Base-by-base conservation (phyloP, 495 filamentous ascomycete species). In the Trichoderma virens region DNA sequence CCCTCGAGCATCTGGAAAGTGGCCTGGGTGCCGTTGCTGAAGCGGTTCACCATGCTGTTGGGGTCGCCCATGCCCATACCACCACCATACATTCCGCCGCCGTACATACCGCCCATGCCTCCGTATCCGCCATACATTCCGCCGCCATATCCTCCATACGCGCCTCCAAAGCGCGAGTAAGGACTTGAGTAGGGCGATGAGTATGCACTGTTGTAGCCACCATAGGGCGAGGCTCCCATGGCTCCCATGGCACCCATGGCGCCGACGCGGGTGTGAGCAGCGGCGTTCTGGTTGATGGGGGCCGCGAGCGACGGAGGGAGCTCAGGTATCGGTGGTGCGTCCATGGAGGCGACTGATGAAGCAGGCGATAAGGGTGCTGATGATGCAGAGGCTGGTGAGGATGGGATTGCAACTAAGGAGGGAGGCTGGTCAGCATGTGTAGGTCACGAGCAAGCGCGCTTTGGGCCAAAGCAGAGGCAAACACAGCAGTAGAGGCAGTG, bases 1-100 rank as follows among this genome's bases (percentile, higher is more conserved):
- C 92, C 94, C 78, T 99, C 95, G 45, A 99, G 92, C 81, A 98
- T 90, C 82, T 98, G 94, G 72, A 99, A 99, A 1, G 95, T 98
- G n/a, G 93, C 90, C 68, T 93, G 90, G 0, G 95, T 99, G 76
- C 86, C 93, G 71, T 92, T 91, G 69, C 83, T 88, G 78, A 98
- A 96, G 23, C 88, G 87, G 70, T 93, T 88, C 20, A 91, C 96
- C 70, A 99, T 77, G 76, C 91, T 97, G 70, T 92, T 91, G 8
- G 92, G 91, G 70, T 98, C 92, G 74, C 97, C 96, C 79, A 86
- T 85, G 23, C 84, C 84, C 81, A 87, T 83, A 43, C 85, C 86
- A 43, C 85, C 86, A 9, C 83, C 83, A 70, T 79, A 78, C 73
- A 79, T 79, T 25, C 75, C 73, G 0, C 69, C 75, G 14, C 80